Percentiles rank a stretch among this genome's conserved stretches.
Evolutionary conservation across 345 rosid species (phyloP).

Genomic region (Populus alba): DNA sequence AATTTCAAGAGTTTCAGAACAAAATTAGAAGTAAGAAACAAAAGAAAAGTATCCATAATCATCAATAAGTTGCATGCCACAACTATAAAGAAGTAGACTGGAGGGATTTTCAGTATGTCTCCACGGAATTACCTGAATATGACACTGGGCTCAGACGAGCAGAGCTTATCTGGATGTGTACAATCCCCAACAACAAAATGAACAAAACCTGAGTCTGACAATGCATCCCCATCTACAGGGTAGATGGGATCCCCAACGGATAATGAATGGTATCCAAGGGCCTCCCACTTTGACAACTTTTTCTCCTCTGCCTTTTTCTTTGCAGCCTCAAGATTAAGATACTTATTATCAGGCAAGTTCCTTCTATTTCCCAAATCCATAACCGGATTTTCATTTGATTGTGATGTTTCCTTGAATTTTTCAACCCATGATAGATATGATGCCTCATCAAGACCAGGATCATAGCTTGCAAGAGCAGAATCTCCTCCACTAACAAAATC

Average conservation of each 20-base stretch:
- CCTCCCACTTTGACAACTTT: slow-evolving; percentile 69
- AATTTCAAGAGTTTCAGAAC: background rate
- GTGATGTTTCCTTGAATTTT: slow-evolving; percentile 56
- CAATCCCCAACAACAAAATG: slow-evolving; percentile 81
- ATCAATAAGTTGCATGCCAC: no score
- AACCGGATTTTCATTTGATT: slow-evolving; percentile 35
- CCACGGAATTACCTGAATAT: slow-evolving; percentile 60
- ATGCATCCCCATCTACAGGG: slow-evolving; percentile 41
- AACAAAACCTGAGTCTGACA: slow-evolving; percentile 58
- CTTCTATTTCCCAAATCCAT: slow-evolving; percentile 43
- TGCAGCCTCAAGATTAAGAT: slow-evolving; percentile 52
- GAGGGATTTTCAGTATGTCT: background rate
- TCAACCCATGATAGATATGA: slow-evolving; percentile 83
- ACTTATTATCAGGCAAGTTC: slow-evolving; percentile 44
- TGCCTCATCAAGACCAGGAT: slow-evolving; percentile 76
- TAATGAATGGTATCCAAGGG: slow-evolving; percentile 65
- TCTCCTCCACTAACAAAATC: slow-evolving; percentile 20
- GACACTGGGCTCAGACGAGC: slow-evolving; percentile 61
- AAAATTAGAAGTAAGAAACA: background rate
- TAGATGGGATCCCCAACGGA: slow-evolving; percentile 53
- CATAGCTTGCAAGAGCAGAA: slow-evolving; percentile 32
- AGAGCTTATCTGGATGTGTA: slow-evolving; percentile 57
- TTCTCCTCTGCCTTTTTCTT: slow-evolving; percentile 69
- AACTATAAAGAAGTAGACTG: background rate
- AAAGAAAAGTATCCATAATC: background rate